Percentiles rank a stretch among this genome's conserved stretches.
Conservation (phyloP, 2,329 filamentous ascomycete genomes). For the Huntiella abstrusa region DNA sequence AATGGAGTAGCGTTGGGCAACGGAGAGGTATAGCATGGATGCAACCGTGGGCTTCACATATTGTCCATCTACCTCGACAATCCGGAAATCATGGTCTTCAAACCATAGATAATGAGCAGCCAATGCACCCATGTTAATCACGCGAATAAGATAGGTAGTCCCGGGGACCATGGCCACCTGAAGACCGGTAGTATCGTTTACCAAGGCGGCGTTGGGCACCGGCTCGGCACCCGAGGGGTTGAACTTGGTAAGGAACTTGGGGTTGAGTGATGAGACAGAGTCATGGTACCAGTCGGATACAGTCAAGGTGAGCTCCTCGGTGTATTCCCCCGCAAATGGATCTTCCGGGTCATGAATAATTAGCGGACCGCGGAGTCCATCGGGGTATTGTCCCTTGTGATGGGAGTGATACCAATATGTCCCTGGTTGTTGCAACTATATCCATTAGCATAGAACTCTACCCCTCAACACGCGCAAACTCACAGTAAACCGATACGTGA, state of each 20-base stretch:
- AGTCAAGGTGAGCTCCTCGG: slow-evolving; percentile 45
- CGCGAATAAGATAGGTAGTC: slow-evolving; percentile 53
- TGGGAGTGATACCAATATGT: slow-evolving; percentile 71
- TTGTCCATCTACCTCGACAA: slow-evolving; percentile 56
- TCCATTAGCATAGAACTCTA: neutral
- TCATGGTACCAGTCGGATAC: slow-evolving; percentile 56
- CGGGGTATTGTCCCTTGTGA: slow-evolving; percentile 47
- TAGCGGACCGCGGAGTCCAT: slow-evolving; percentile 45
- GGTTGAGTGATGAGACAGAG: slow-evolving; percentile 28
- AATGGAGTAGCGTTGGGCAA: slow-evolving; percentile 48
- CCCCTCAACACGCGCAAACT: slow-evolving; percentile 8
- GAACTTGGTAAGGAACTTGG: slow-evolving; percentile 30
- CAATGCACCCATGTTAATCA: slow-evolving; percentile 59
- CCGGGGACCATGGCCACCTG: slow-evolving; percentile 41
- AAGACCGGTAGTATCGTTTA: slow-evolving; percentile 50
- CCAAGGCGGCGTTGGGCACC: slow-evolving; percentile 46
- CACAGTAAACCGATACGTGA: slow-evolving; percentile 53
- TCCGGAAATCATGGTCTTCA: slow-evolving; percentile 45
- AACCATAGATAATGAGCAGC: slow-evolving; percentile 48
- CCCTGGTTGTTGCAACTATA: slow-evolving; percentile 35
- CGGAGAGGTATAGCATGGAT: slow-evolving; percentile 44
- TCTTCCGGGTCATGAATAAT: slow-evolving; percentile 43
- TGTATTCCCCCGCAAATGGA: slow-evolving; percentile 38
- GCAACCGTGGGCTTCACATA: slow-evolving; percentile 43
- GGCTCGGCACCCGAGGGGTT: slow-evolving; percentile 44